Base-by-base conservation (phyloP, 768 basidiomycete genomes). In the Dioszegia hungarica region DNA sequence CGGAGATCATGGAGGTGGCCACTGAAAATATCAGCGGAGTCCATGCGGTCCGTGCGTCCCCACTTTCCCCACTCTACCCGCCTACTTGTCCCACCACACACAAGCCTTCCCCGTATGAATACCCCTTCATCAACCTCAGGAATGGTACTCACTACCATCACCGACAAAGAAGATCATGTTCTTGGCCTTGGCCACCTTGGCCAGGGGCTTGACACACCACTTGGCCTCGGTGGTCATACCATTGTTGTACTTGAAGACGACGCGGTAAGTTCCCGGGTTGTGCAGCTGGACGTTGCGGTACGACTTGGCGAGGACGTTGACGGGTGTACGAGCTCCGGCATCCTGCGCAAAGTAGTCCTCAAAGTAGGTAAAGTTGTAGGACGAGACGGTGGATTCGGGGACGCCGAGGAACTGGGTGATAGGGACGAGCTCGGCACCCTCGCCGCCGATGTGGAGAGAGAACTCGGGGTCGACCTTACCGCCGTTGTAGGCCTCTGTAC, bases 91-190 rank as follows among this genome's bases (percentile, higher is more conserved):
- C n/a, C n/a, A n/a, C n/a, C n/a, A n/a, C n/a, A n/a, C n/a, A n/a
- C n/a, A n/a, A n/a, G n/a, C n/a, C n/a, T n/a, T n/a, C n/a, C n/a
- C n/a, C n/a, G n/a, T n/a, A n/a, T n/a, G n/a, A n/a, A n/a, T n/a
- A n/a, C n/a, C n/a, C 14, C 31, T 6, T 33, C 31, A 33, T 6
- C 31, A 33, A 33, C 8, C 14, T 14, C 31, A 6, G 31, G 8
- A 33, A 33, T 6, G n/a, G 31, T 14, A 63, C 48, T 68, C 39
- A 43, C 25, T 36, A 33, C 50, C 38, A 29, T 74, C 72, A 6
- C 74, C 74, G 25, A 79, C 61, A 53, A 79, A 75, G 38, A 79
- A 54, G 56, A 77, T 73, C 28, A 76, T 66, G 56, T 78, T 78
- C 72, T 78, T 78, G 37, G 77, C 77, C 56, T 61, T 63, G 22